Conservation (phyloP, 495 filamentous ascomycete genomes). For the Xylaria telfairii region DNA sequence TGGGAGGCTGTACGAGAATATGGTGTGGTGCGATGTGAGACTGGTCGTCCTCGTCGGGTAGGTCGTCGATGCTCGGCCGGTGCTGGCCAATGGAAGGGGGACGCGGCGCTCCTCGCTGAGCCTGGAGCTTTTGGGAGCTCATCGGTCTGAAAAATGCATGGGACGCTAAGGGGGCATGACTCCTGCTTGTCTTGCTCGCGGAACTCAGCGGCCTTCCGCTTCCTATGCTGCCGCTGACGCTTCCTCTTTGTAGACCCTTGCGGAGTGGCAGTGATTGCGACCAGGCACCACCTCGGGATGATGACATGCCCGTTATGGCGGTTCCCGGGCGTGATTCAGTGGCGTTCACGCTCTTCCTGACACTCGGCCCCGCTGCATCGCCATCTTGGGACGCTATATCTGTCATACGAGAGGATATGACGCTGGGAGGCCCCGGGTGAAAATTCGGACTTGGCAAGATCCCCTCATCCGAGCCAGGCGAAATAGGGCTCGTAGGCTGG, state of each 20-base stretch:
- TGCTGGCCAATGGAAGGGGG: slow-evolving; percentile 47
- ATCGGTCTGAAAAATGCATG: slow-evolving; percentile 95
- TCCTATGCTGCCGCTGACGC: slow-evolving; percentile 49
- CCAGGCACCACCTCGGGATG: slow-evolving; percentile 54
- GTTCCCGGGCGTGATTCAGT: slow-evolving; percentile 59
- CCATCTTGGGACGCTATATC: slow-evolving; percentile 70
- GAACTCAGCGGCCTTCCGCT: slow-evolving; percentile 65
- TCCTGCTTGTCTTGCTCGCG: slow-evolving; percentile 75
- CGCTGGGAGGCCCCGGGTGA: slow-evolving; percentile 59
- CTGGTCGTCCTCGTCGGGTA: slow-evolving; percentile 42
- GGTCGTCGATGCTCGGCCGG: slow-evolving; percentile 45
- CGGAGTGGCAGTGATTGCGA: slow-evolving; percentile 56
- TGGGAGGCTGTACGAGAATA: slow-evolving; percentile 57
- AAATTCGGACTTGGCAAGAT: slow-evolving; percentile 46
- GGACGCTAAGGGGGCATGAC: slow-evolving; percentile 88
- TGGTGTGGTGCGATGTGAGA: slow-evolving; percentile 49
- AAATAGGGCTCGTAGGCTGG: slow-evolving; percentile 40
- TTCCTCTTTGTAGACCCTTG: slow-evolving; percentile 48
- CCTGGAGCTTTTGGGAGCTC: slow-evolving; percentile 94
- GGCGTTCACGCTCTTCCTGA: slow-evolving; percentile 44
- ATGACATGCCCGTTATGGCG: slow-evolving; percentile 56
- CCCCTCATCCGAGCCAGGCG: slow-evolving; percentile 46
- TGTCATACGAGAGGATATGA: slow-evolving; percentile 87
- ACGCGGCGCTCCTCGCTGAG: slow-evolving; percentile 71
- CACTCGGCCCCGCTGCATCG: slow-evolving; percentile 38